Conservation (phyloP, 352 stramenopile genomes). For the Globisporangium heterothallicum region DNA sequence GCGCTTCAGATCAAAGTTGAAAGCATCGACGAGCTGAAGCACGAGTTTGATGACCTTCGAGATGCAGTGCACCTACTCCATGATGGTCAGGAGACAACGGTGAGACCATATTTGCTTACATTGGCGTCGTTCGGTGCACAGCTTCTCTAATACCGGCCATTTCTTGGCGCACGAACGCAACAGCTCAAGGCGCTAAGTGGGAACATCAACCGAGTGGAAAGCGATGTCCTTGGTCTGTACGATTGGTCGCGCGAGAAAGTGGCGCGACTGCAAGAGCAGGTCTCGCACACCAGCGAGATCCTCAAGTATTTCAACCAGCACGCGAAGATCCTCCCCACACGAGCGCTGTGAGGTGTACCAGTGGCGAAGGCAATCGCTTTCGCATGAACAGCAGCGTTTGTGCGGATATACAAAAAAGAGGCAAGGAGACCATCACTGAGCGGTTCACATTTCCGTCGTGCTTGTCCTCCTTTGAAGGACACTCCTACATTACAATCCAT, state of each 20-base stretch:
- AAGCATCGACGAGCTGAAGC: conserved; percentile 15
- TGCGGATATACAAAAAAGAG: too few species aligned
- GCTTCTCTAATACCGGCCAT: background rate
- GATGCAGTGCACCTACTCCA: conserved; percentile 11
- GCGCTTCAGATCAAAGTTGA: conserved; percentile 16
- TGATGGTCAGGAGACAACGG: conserved; percentile 11
- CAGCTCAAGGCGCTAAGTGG: conserved; percentile 27
- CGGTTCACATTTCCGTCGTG: too few species aligned
- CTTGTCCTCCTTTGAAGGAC: too few species aligned
- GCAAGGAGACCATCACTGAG: too few species aligned
- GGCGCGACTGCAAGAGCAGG: conserved; percentile 16
- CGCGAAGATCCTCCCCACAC: conserved; percentile 29
- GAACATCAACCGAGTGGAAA: conserved; percentile 26
- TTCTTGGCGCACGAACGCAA: background rate
- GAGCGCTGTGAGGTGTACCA: too few species aligned
- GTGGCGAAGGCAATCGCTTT: too few species aligned
- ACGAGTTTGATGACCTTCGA: conserved; percentile 17
- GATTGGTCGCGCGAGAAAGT: conserved; percentile 51
- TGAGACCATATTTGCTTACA: background rate
- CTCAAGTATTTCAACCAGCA: conserved; percentile 25
- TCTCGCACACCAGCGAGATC: conserved; percentile 20
- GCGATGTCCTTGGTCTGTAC: conserved; percentile 49
- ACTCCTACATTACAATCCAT: too few species aligned
- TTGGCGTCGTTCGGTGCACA: background rate
- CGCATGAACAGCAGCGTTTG: too few species aligned